A percentile compares a stretch with the other conserved stretches of the same genome.
These are phyloP conservation scores for Neurospora sp. DNA, from an alignment of 495 filamentous ascomycete species.

Conservation along the genomic window DNA sequence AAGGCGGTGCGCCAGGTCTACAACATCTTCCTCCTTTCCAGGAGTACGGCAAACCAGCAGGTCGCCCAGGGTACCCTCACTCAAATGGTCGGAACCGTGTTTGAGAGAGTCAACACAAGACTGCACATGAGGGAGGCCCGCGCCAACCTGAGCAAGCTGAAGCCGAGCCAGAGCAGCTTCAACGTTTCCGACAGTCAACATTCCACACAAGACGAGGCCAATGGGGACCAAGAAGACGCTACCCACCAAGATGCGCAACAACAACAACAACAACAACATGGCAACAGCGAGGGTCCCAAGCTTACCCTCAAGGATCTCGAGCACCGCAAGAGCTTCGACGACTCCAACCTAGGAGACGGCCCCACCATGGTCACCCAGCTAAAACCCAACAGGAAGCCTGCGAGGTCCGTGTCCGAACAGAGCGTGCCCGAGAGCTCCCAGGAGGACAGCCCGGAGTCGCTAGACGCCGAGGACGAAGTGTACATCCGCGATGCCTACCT, in stretches of 20 bases:
- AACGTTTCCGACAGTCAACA: constrained; percentile 30
- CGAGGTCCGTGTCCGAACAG: constrained; percentile 49
- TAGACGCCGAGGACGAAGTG: constrained; percentile 89
- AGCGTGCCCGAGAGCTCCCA: constrained; percentile 36
- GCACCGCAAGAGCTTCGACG: constrained; percentile 85
- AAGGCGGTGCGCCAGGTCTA: constrained; percentile 99
- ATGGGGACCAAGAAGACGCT: constrained; percentile 31
- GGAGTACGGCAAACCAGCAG: constrained; percentile 85
- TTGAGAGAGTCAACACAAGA: constrained; percentile 84
- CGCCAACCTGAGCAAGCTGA: constrained; percentile 39
- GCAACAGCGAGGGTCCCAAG: constrained; percentile 48
- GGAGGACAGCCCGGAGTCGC: constrained; percentile 47
- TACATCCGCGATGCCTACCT: constrained; percentile 95
- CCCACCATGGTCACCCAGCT: constrained; percentile 87
- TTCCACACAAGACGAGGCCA: constrained; percentile 21
- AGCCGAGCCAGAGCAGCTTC: constrained; percentile 35
- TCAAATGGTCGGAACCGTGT: constrained; percentile 98
- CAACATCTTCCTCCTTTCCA: constrained; percentile 94
- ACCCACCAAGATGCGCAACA: constrained; percentile 39
- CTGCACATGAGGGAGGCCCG: constrained; percentile 76
- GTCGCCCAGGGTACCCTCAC: constrained; percentile 93
- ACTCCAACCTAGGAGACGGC: constrained; percentile 80
- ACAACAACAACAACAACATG: constrained; percentile 10
- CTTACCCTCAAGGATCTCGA: constrained; percentile 95
- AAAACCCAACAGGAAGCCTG: constrained; percentile 42